A percentile compares a stretch with the other conserved stretches of the same genome.
Conservation (phyloP, 2,329 filamentous ascomycete genomes). For the Malbranchea zuffiana region DNA sequence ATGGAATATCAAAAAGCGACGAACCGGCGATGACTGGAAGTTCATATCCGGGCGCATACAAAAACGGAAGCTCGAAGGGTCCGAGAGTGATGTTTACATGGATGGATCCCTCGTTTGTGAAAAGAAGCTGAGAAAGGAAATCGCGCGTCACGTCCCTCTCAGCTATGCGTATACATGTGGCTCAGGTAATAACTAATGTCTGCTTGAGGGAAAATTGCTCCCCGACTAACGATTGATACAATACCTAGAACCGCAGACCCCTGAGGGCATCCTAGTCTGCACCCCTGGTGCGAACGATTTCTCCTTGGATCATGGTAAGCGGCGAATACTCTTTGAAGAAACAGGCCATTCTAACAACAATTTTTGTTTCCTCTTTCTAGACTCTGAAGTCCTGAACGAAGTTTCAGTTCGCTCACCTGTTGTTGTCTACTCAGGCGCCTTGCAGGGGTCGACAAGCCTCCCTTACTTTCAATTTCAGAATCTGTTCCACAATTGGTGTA, state of each 20-base stretch:
- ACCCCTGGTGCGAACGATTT: conserved; percentile 2
- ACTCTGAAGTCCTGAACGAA: not conserved
- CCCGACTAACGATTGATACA: conserved; percentile 1
- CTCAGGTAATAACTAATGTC: conserved; percentile 4
- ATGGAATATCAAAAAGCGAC: conserved; percentile 3
- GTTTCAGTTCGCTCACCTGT: not conserved
- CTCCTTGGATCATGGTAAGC: not conserved
- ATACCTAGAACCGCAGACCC: conserved; percentile 4
- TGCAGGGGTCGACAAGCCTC: not conserved
- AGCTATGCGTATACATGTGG: conserved; percentile 4
- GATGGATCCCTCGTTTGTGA: conserved; percentile 1
- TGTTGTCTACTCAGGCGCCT: not conserved
- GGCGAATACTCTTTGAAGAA: not conserved
- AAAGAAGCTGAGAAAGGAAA: conserved; percentile 7
- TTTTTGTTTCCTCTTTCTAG: not conserved
- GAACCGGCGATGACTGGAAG: conserved; percentile 46
- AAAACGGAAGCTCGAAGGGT: conserved; percentile 3
- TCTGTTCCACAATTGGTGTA: conserved; percentile 2
- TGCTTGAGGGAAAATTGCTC: not conserved
- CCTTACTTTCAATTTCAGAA: conserved; percentile 7
- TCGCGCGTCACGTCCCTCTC: conserved; percentile 6
- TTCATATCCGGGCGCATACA: conserved; percentile 1
- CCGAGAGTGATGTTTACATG: conserved; percentile 3
- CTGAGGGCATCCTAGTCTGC: conserved; percentile 6
- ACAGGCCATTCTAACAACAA: not conserved